phyloP scores from a whole-genome alignment of 495 filamentous ascomycete genomes.

The Coniosporium apollinis region DNA sequence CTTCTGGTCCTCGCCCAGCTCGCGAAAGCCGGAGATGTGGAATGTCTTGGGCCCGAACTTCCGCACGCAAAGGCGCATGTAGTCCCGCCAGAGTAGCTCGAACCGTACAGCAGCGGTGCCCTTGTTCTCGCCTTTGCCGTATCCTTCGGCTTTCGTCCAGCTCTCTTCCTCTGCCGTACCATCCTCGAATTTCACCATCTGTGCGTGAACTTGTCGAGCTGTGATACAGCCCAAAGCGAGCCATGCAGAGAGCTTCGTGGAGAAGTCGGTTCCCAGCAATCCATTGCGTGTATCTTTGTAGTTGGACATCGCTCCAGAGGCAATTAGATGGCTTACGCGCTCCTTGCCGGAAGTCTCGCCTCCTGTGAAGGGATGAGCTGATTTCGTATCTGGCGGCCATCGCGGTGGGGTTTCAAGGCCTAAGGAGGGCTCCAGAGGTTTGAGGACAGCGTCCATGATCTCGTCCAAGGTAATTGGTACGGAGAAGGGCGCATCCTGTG shows the following conservation, averaged over 20 bases:
- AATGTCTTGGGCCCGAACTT: constrained; percentile 49
- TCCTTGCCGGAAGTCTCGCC: constrained; percentile 39
- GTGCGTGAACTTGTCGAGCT: constrained; percentile 46
- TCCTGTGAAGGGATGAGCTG: constrained; percentile 49
- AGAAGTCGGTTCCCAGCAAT: constrained; percentile 47
- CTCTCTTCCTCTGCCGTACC: constrained; percentile 22
- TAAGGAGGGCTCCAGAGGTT: constrained; percentile 31
- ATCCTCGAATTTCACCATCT: constrained; percentile 44
- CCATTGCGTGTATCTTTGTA: constrained; percentile 58
- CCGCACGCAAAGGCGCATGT: constrained; percentile 50
- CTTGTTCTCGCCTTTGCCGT: constrained; percentile 46
- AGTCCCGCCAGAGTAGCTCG: constrained; percentile 60
- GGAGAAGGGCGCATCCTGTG: constrained; percentile 38
- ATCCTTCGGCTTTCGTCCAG: constrained; percentile 30
- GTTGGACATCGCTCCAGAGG: constrained; percentile 33
- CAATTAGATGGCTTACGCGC: constrained; percentile 40
- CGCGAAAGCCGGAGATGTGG: constrained; percentile 38
- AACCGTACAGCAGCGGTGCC: constrained; percentile 51
- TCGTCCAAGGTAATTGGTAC: constrained; percentile 36
- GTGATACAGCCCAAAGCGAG: constrained; percentile 51
- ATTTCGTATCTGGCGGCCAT: constrained; percentile 30
- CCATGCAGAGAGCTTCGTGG: constrained; percentile 52
- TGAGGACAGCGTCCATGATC: constrained; percentile 33
- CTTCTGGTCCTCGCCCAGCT: constrained; percentile 23
- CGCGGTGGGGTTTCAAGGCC: constrained; percentile 25